Evolutionary conservation across 306 rosid genomes (phyloP).

Genomic region (Malus domestica): ASM211411v1 NC_041794.1:21575501-21576000

Average conservation of each 20-base stretch:
- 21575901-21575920: background rate
- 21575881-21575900: background rate
- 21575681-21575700: background rate
- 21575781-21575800: no score
- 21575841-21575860: background rate
- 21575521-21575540: background rate
- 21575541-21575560: background rate
- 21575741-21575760: background rate
- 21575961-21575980: conserved; percentile 59
- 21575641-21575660: no score
- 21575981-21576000: conserved; percentile 48
- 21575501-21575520: background rate
- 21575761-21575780: background rate
- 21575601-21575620: background rate
- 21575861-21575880: no score
- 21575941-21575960: conserved; percentile 61
- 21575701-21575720: background rate
- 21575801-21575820: no score
- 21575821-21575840: background rate
- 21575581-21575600: background rate
- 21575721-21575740: no score
- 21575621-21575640: background rate
- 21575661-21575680: no score
- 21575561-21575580: background rate
- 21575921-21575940: background rate